Evolutionary conservation across 345 rosid species (phyloP).

Genomic region (Melastoma malabathricum): DNA sequence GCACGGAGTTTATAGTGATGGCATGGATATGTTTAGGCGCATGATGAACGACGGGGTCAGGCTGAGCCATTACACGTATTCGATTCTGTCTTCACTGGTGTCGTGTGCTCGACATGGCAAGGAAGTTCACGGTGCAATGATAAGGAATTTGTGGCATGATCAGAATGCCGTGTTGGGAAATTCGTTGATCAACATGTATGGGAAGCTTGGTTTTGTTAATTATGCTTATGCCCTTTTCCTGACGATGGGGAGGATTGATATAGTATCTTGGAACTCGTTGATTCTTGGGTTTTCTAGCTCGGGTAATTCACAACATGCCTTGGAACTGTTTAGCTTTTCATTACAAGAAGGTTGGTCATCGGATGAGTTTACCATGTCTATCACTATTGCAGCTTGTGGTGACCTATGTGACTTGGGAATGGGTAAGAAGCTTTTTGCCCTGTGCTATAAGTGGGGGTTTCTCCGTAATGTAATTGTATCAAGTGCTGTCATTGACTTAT

Average conservation of each 20-base stretch:
- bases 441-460: conserved; percentile 50
- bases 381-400: conserved; percentile 30
- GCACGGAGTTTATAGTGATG: conserved; percentile 22
- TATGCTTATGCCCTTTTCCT: conserved; percentile 40
- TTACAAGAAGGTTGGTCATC: conserved; percentile 29
- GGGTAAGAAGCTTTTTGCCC: conserved; percentile 64
- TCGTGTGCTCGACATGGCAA: conserved; percentile 32
- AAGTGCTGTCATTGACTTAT: conserved; percentile 61
- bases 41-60: conserved; percentile 35
- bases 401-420: conserved; percentile 30
- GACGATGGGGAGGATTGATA: conserved; percentile 39
- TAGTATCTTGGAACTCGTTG: conserved; percentile 60
- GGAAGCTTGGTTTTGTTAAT: conserved; percentile 34
- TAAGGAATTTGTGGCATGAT: conserved; percentile 26
- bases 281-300: conserved; percentile 33
- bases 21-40: conserved; percentile 26
- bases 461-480: conserved; percentile 48
- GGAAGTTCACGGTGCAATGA: conserved; percentile 47
- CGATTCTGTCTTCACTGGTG: conserved; percentile 38
- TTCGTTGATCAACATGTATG: conserved; percentile 58
- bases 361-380: conserved; percentile 44
- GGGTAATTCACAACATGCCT: conserved; percentile 29
- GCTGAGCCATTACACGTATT: conserved; percentile 43
- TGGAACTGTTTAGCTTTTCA: conserved; percentile 35
- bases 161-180: conserved; percentile 50